A percentile compares a stretch with the other conserved stretches of the same genome.
Conservation (phyloP, 768 basidiomycete species). For the Agaricus sinodeliciosus region DNA sequence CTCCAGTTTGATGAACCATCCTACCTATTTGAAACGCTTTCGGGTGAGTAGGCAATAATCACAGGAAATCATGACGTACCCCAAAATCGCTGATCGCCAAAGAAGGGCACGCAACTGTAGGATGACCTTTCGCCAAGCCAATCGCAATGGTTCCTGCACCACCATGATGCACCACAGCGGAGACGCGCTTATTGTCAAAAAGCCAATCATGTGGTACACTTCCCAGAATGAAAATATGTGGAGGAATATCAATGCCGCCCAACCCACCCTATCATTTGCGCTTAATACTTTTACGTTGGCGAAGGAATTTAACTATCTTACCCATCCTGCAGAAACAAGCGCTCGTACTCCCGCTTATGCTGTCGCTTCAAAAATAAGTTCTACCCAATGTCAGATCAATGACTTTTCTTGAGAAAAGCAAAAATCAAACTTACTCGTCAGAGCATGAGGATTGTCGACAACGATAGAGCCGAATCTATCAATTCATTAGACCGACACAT, state of each 20-base stretch:
- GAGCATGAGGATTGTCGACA: constrained; percentile 44
- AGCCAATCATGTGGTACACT: constrained; percentile 69
- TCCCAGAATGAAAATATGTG: constrained; percentile 54
- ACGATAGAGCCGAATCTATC: constrained; percentile 56
- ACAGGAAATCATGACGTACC: constrained; percentile 24
- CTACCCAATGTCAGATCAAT: constrained; percentile 18
- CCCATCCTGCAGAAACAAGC: constrained; percentile 61
- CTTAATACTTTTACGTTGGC: not conserved
- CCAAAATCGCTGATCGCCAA: constrained; percentile 60
- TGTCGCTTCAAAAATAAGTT: constrained; percentile 54
- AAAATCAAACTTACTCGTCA: constrained; percentile 34
- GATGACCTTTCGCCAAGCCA: constrained; percentile 50
- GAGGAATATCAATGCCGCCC: constrained; percentile 43
- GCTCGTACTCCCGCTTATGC: constrained; percentile 49
- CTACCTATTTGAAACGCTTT: constrained; percentile 31
- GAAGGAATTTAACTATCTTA: constrained; percentile 13
- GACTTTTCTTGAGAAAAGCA: not conserved
- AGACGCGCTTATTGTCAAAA: constrained; percentile 45
- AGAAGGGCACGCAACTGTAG: constrained; percentile 59
- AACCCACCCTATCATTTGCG: constrained; percentile 37
- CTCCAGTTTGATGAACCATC: constrained; percentile 56
- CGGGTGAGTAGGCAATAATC: constrained; percentile 14
- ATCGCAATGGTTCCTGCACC: constrained; percentile 65
- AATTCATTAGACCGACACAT: not conserved
- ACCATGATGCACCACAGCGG: constrained; percentile 58